These are phyloP conservation scores for Sphaceloma murrayae DNA, from an alignment of 2,329 filamentous ascomycete genomes.

Conservation along the genomic window DNA sequence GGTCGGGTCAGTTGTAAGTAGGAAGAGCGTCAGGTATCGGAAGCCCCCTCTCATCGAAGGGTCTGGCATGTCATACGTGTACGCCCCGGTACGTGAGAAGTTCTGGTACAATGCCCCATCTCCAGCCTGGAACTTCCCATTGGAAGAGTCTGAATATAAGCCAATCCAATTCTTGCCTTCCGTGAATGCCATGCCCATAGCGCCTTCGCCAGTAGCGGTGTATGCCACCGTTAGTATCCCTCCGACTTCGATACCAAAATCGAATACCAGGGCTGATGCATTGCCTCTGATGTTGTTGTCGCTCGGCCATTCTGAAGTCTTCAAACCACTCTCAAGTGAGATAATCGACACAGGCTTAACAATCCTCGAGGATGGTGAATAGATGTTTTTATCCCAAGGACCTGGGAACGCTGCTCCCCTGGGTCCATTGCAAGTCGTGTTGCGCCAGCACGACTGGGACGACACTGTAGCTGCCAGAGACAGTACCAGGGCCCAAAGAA, in stretches of 20 bases:
- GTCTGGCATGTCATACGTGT: slow-evolving; percentile 38
- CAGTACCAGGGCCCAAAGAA: neutral
- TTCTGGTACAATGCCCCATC: slow-evolving; percentile 41
- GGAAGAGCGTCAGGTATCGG: slow-evolving; percentile 43
- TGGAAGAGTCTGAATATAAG: slow-evolving; percentile 36
- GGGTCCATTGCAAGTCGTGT: slow-evolving; percentile 46
- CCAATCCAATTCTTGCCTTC: slow-evolving; percentile 37
- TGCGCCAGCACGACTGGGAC: slow-evolving; percentile 42
- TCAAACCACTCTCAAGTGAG: slow-evolving; percentile 27
- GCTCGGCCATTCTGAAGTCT: slow-evolving; percentile 28
- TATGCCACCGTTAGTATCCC: slow-evolving; percentile 47
- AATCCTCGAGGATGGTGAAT: slow-evolving; percentile 44
- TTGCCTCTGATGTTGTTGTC: slow-evolving; percentile 34
- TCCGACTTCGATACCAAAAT: slow-evolving; percentile 51
- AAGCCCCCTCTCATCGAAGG: slow-evolving; percentile 43
- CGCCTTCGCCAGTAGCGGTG: slow-evolving; percentile 31
- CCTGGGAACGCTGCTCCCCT: slow-evolving; percentile 45
- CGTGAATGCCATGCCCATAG: slow-evolving; percentile 34
- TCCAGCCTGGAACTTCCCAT: slow-evolving; percentile 29
- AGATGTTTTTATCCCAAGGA: slow-evolving; percentile 50
- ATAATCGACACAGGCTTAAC: slow-evolving; percentile 40
- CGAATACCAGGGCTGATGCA: slow-evolving; percentile 46
- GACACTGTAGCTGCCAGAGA: slow-evolving; percentile 2
- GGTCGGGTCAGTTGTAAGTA: slow-evolving; percentile 28
- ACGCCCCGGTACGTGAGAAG: slow-evolving; percentile 29